Evolutionary conservation across 2,329 filamentous ascomycete genomes (phyloP), one percentile per base, ranked within the genome.

Genomic region (Diplocarpon rosae): DNA sequence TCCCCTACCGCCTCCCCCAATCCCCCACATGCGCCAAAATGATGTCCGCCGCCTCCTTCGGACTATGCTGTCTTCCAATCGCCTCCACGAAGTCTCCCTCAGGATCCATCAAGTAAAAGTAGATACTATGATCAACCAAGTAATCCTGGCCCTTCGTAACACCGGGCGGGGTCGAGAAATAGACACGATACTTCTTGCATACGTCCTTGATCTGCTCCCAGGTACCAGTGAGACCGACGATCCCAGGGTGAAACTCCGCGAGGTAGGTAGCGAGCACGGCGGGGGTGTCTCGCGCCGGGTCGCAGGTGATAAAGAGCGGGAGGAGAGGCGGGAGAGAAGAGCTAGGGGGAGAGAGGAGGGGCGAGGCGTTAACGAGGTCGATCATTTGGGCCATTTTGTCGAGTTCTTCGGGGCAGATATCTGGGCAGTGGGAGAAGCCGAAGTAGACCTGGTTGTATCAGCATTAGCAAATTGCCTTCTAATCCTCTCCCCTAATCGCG

Each of bases 381-480:
- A 93, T 83, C 78, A 96, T 95, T 47, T 75, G 73, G n/a, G 90
- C 85, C 89, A 98, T 95, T 71, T 98, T 98, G 70, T 98, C 92
- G 58, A 98, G 82, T 68, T 98, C 92, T 61, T 98, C 92, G 29
- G 92, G 92, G 70, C 92, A 98, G 63, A 98, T 98, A 63, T 98
- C 92, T 17, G 92, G 92, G 64, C 92, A 98, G 66, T 95, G 89
- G 8, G 87, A 90, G 73, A 98, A 98, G 59, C 92, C 92, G 63
- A 98, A 98, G 69, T 98, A 98, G 31, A 96, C 80, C 86, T 92
- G 53, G 48, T 40, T 24, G 24, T 28, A 28, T 13, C 3, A 10
- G 5, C 35, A 16, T 43, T 32, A 43, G 40, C 29, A 5, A 20
- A 20, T 11, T 16, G 12, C 9, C 30, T 17, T 14, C 6, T 35